Evolutionary conservation across 2,329 filamentous ascomycete species (phyloP).

Genomic region (Colletotrichum acutatum): DNA sequence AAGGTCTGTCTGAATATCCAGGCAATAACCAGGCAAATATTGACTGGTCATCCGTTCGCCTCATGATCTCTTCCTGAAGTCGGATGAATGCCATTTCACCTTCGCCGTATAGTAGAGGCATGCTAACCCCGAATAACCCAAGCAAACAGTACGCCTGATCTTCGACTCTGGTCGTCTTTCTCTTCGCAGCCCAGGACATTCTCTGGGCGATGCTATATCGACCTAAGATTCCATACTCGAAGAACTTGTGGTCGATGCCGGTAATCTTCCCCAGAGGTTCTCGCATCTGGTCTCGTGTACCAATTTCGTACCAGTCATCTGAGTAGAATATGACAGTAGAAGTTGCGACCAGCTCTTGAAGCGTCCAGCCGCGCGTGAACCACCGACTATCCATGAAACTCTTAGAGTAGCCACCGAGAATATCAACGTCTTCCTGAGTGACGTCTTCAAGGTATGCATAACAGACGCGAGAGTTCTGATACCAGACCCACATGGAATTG

Average conservation of each 20-base stretch:
- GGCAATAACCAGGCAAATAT: not conserved
- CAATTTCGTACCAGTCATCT: not conserved
- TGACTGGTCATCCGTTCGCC: not conserved
- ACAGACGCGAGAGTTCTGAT: not conserved
- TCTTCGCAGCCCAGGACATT: slow-evolving; percentile 1
- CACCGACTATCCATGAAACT: not conserved
- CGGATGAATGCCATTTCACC: not conserved
- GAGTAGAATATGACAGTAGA: not conserved
- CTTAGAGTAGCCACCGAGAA: not conserved
- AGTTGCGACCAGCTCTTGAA: not conserved
- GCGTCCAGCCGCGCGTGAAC: not conserved
- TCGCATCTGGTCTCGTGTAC: not conserved
- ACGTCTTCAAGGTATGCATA: not conserved
- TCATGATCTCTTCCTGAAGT: not conserved
- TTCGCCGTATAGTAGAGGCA: not conserved
- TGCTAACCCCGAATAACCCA: not conserved
- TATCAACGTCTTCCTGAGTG: not conserved
- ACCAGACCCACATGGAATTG: not conserved
- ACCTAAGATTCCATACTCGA: not conserved
- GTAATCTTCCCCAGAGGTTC: not conserved
- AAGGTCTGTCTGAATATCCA: not conserved
- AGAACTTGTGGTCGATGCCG: not conserved
- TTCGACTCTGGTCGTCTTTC: not conserved
- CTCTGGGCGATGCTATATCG: not conserved
- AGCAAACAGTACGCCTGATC: not conserved